Evolutionary conservation across 1,139 yeast genomes (phyloP).

Genomic region (Sugiyamaella grinbergsii): DNA sequence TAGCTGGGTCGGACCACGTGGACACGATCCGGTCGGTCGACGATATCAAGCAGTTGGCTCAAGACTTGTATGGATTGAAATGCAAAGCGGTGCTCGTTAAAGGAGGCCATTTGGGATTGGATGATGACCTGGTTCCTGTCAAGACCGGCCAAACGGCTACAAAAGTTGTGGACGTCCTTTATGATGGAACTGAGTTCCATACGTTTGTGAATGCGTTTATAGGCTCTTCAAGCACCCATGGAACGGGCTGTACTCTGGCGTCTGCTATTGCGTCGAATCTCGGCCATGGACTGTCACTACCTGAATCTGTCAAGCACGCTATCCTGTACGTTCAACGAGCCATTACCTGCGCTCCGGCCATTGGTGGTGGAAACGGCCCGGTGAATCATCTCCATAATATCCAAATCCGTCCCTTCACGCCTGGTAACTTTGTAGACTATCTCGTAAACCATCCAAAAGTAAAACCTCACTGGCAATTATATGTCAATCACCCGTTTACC

Average conservation of each 20-base stretch:
- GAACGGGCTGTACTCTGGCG: slow-evolving; percentile 89
- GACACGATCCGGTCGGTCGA: slow-evolving; percentile 38
- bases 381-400: slow-evolving; percentile 56
- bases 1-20: slow-evolving; percentile 25
- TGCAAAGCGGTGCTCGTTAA: slow-evolving; percentile 66
- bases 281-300: slow-evolving; percentile 54
- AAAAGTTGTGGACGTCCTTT: slow-evolving; percentile 61
- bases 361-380: slow-evolving; percentile 72
- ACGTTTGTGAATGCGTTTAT: slow-evolving; percentile 55
- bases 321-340: slow-evolving; percentile 70
- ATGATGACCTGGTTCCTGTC: slow-evolving; percentile 30
- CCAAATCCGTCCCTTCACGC: slow-evolving; percentile 43
- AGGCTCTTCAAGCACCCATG: slow-evolving; percentile 66
- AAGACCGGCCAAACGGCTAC: slow-evolving; percentile 26
- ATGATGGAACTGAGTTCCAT: slow-evolving; percentile 50
- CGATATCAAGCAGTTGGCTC: slow-evolving; percentile 50
- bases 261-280: slow-evolving; percentile 78
- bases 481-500: slow-evolving; percentile 66
- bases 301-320: slow-evolving; percentile 55
- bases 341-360: slow-evolving; percentile 47
- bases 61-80: slow-evolving; percentile 45
- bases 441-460: slow-evolving; percentile 61
- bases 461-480: slow-evolving; percentile 56
- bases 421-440: slow-evolving; percentile 52
- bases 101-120: slow-evolving; percentile 75